Evolutionary conservation across 176 grass and related monocot species (phyloP), one percentile per base, ranked within the genome.

Genomic region (Elymus sibiricus): DNA sequence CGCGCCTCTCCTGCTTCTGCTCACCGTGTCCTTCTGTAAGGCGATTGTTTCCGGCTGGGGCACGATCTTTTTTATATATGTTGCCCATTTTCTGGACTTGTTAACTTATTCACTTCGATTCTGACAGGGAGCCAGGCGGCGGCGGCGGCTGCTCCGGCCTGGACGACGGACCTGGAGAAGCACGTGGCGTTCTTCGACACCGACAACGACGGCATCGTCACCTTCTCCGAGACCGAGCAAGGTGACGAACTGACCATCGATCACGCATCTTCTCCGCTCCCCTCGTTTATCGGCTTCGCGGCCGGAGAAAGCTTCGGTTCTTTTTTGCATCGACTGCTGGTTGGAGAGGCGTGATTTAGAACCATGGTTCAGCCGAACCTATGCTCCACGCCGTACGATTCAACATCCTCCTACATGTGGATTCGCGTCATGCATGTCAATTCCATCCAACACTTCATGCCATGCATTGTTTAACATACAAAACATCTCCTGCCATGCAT

Each of bases 161-260:
- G 72, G 32, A 83, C 83, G 89, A 98, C 95, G 44, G 87, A 39
- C 21, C 87, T 98, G 74, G 83, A 98, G 86, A 87, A 92, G 82
- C 95, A 98, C 79, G 93, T 86, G 43, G 87, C 72, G 31, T 98
- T 92, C 83, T 98, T 98, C 86, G 93, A 98, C 76, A 15, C 62
- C 49, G 81, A 98, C 87, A 91, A 90, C 2, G 87, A 98, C 56
- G 95, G 91, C 26, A 32, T 98, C 87, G 42, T 98, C 85, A 85
- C 94, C 84, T 88, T 88, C 7, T 78, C 83, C 69, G 93, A 98
- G 62, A 98, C 95, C 9, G 82, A 84, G 49, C 64, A 86, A 85
- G 95, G 95, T 88, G 88, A 80, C 26, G 17, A 16, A 0, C 11
- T 14, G 37, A 2, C 38, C 70, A 15, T 44, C 12, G 9, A 15